Evolutionary conservation across 192 early-diverging fungal species (phyloP), one percentile per base, ranked within the genome.

Genomic region (Backusella westeae): DNA sequence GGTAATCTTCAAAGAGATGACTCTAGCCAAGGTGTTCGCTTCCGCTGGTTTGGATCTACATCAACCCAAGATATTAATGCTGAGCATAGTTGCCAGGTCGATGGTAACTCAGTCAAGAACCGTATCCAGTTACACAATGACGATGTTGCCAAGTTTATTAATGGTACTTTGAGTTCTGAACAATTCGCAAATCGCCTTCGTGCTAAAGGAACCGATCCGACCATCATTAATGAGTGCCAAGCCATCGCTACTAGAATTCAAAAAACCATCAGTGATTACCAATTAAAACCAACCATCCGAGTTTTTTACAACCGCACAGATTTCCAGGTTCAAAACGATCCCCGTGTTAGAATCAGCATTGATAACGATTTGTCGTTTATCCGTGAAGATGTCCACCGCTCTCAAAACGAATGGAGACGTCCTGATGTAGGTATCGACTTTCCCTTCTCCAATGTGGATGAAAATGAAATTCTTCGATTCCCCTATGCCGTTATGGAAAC

Each of bases 321-420:
- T 29, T 82, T 82, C 66, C 77, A 82, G 53, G 32, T 76, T 6
- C 81, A 77, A 56, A 96, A 94, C 19, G 77, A 82, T 32, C n/a
- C 71, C 17, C 49, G 63, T 42, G 56, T 63, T 63, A 23, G 56
- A 63, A 94, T 99, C 35, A 95, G 94, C 35, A 86, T 99, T 6
- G 97, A 99, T 83, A 96, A 96, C 0, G 94, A 99, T 77, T 84
- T 99, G 70, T 91, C 93, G 46, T 94, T 98, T 89, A 93, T 97
- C 76, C 93, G 97, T 29, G 97, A 99, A 81, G 97, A 99, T 83
- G 78, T 80, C 41, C 78, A 84, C 29, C 91, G 98, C 17, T 88
- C 90, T 21, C 93, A 90, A 9, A 80, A 87, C 73, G 73, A 78
- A 69, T 82, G 81, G 81, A 74, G 81, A 39, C 68, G 81, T 49